Percentiles rank a stretch among this genome's conserved stretches.
These are phyloP conservation scores for Ciborinia camelliae DNA, from an alignment of 2,329 filamentous ascomycete genomes.

Conservation along the genomic window DNA sequence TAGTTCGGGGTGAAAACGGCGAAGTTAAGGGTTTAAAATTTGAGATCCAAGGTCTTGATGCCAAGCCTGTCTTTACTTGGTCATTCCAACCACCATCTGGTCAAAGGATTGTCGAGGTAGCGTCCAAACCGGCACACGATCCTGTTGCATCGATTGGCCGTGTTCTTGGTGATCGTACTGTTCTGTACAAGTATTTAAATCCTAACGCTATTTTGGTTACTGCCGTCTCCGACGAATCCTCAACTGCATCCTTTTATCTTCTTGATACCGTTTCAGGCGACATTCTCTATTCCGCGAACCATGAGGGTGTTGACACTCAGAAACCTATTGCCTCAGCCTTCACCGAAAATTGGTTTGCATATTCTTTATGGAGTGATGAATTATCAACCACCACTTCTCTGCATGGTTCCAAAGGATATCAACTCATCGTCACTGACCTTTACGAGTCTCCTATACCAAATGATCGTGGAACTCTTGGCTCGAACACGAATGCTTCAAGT, in stretches of 20 bases:
- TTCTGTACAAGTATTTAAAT: conserved; percentile 96
- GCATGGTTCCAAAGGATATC: conserved; percentile 73
- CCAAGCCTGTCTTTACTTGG: conserved; percentile 60
- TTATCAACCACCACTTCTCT: conserved; percentile 53
- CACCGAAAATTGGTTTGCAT: conserved; percentile 94
- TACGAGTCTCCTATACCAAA: conserved; percentile 84
- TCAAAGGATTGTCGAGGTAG: conserved; percentile 66
- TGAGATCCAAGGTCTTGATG: conserved; percentile 42
- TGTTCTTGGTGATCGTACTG: conserved; percentile 86
- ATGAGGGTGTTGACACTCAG: conserved; percentile 69
- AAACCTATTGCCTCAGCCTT: conserved; percentile 74
- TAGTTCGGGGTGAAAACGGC: conserved; percentile 49
- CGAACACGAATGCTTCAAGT: conserved; percentile 72
- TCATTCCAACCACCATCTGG: conserved; percentile 63
- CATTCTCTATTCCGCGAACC: conserved; percentile 66
- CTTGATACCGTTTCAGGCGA: conserved; percentile 84
- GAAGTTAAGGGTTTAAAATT: conserved; percentile 56
- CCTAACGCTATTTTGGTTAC: conserved; percentile 79
- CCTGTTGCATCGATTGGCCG: conserved; percentile 92
- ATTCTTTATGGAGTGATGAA: conserved; percentile 68
- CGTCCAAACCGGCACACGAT: conserved; percentile 69
- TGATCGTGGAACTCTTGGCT: conserved; percentile 75
- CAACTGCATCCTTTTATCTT: conserved; percentile 68
- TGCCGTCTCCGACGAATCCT: conserved; percentile 56
- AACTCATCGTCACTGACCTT: conserved; percentile 81